These are phyloP conservation scores for Puccinellia tenuiflora DNA, from an alignment of 176 grass and related monocot species.

Conservation along the genomic window DNA sequence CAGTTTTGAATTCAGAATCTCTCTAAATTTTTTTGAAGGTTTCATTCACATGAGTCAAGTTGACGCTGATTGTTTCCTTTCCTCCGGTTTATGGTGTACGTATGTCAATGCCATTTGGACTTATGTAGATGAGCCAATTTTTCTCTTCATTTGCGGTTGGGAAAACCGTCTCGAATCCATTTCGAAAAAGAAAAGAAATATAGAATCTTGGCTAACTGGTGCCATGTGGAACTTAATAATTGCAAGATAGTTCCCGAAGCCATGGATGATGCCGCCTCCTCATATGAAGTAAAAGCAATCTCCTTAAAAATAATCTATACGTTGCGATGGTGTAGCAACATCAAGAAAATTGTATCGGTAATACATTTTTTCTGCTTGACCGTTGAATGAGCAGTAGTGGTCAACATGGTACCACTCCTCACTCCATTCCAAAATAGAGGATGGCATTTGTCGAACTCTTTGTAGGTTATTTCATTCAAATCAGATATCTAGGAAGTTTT, in stretches of 20 bases:
- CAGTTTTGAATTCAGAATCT: background rate
- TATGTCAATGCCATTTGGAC: constrained; percentile 7
- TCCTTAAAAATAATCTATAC: background rate
- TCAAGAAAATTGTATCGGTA: too few species aligned
- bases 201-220: constrained; percentile 22
- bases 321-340: background rate
- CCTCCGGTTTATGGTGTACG: background rate
- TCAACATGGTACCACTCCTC: background rate
- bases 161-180: constrained; percentile 7
- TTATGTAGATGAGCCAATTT: background rate
- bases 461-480: too few species aligned
- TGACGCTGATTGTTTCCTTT: background rate
- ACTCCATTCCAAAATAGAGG: too few species aligned
- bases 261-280: background rate
- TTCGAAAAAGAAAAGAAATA: background rate
- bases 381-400: background rate
- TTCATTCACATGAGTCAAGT: background rate
- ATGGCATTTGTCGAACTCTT: too few species aligned
- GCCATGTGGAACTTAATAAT: constrained; percentile 39
- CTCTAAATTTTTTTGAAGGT: background rate
- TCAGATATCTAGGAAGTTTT: too few species aligned
- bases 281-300: background rate
- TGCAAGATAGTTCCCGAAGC: background rate
- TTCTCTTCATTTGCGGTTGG: background rate
- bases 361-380: background rate